phyloP scores from a whole-genome alignment of 1,284 basidiomycete genomes.

The Austroboletus niveus region DNA sequence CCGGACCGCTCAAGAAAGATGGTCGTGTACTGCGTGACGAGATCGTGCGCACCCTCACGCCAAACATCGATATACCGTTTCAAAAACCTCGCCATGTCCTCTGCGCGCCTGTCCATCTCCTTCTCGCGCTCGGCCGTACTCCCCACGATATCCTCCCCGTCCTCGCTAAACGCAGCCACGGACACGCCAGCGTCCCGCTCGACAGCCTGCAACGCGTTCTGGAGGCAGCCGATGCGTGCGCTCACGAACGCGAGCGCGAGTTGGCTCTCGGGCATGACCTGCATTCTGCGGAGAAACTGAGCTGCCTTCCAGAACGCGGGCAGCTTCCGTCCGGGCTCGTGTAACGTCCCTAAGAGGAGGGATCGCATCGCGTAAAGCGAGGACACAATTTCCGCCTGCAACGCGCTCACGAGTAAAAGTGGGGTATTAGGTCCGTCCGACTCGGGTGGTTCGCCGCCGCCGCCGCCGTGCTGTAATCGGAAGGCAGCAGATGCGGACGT shows the following conservation, averaged over 20 bases:
- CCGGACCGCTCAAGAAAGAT: conserved; percentile 77
- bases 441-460: conserved; percentile 12
- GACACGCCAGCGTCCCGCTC: conserved; percentile 40
- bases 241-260: conserved; percentile 68
- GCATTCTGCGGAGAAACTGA: conserved; percentile 81
- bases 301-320: conserved; percentile 88
- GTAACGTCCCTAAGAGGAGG: conserved; percentile 76
- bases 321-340: conserved; percentile 80
- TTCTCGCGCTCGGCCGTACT: conserved; percentile 32
- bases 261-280: conserved; percentile 57
- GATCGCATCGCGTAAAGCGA: conserved; percentile 73
- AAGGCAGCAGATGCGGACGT: conserved; percentile 13
- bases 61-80: conserved; percentile 89
- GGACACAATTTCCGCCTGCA: conserved; percentile 73
- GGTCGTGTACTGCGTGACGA: conserved; percentile 84
- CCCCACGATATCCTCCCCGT: conserved; percentile 11
- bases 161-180: conserved; percentile 8
- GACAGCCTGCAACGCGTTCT: conserved; percentile 41
- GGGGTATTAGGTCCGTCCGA: conserved; percentile 32
- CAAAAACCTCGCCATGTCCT: conserved; percentile 75
- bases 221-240: conserved; percentile 57
- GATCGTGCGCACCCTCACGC: conserved; percentile 90
- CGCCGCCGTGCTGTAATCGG: conserved; percentile 4
- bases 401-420: conserved; percentile 48
- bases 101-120: conserved; percentile 49